Evolutionary conservation across 331 rosid species (phyloP), one percentile per base, ranked within the genome.

Genomic region (Stylosanthes scabra): DNA sequence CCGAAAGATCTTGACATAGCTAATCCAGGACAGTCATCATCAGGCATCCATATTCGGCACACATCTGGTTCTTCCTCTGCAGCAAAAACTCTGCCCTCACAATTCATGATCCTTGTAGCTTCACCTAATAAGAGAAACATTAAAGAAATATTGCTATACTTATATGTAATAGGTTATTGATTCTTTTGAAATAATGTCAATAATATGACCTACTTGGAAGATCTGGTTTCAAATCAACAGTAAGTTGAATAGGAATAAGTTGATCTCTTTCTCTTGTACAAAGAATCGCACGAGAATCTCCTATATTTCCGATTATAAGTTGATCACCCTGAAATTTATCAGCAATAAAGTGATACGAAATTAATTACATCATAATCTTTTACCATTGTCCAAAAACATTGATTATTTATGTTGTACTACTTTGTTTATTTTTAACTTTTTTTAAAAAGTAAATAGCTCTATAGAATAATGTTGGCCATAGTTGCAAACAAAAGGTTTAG

Each of bases 1-100:
- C 97, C 99, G 5, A 95, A 90, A 47, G 97, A 91, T 74, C 99
- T 90, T 7, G 99, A 84, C 99, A 95, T 95, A 28, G 99, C 99
- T 0, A 95, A 86, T 64, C 99, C 97, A 28, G 99, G 97, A 71
- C 89, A 91, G 66, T 95, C 92, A 55, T 83, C 92, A 29, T 95
- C 96, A 8, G 99, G 93, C 96, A 95, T 92, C 99, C 99, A 95
- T 59, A 95, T 37, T 84, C 99, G 90, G 81, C 42, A 82, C 1
- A 90, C 93, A 11, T 86, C 87, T 3, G 99, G 97, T 34, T 95
- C 97, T 66, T 84, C 93, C 29, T 83, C 80, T 8, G 82, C 86
- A 2, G 97, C 86, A 2, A 87, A 88, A 57, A 92, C 76, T 66
- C 99, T 91, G 8, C 99, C 99, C 14, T 85, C 81, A 58, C 93